Percentiles rank a stretch among this genome's conserved stretches.
These are phyloP conservation scores for Crithidia bombi DNA, from an alignment of 208 protist species.

Conservation along the genomic window DNA sequence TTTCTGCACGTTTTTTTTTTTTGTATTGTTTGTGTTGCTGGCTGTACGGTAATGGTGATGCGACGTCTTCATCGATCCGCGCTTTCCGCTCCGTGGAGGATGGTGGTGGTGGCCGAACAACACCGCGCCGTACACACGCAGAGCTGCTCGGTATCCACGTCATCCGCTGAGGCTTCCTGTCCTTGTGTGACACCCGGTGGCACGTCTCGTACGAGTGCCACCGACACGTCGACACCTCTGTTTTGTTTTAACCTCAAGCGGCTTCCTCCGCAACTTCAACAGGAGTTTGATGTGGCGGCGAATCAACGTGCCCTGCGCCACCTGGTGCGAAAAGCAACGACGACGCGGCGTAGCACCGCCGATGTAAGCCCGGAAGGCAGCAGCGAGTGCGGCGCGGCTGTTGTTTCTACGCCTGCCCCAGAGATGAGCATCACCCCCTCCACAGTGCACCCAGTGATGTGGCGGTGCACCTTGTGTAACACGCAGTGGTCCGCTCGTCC, in stretches of 20 bases:
- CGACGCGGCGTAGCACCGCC: neutral
- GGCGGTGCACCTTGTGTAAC: slow-evolving; percentile 53
- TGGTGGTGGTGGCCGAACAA: neutral
- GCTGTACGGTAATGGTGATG: neutral
- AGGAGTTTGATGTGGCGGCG: slow-evolving; percentile 39
- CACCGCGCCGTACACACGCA: neutral
- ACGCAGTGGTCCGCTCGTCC: slow-evolving; percentile 62
- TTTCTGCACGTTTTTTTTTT: too few relatives aligned
- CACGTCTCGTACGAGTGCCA: too few relatives aligned
- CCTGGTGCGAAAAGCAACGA: slow-evolving; percentile 8
- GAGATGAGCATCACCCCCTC: slow-evolving; percentile 14
- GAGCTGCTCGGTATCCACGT: neutral
- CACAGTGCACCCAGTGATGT: slow-evolving; percentile 50
- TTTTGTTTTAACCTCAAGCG: slow-evolving; percentile 27
- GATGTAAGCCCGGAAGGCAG: too few relatives aligned
- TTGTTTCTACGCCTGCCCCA: neutral
- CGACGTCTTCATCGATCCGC: too few relatives aligned
- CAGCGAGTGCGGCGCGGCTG: neutral
- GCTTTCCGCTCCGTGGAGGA: too few relatives aligned
- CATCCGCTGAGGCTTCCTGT: neutral
- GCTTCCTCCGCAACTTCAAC: slow-evolving; percentile 37
- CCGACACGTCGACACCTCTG: neutral
- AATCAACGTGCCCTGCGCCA: slow-evolving; percentile 42
- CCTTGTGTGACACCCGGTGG: too few relatives aligned
- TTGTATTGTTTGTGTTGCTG: too few relatives aligned